Percentiles rank a stretch among this genome's conserved stretches.
Conservation (phyloP, 2,329 filamentous ascomycete genomes). For the Trichoderma asperellum region DNA sequence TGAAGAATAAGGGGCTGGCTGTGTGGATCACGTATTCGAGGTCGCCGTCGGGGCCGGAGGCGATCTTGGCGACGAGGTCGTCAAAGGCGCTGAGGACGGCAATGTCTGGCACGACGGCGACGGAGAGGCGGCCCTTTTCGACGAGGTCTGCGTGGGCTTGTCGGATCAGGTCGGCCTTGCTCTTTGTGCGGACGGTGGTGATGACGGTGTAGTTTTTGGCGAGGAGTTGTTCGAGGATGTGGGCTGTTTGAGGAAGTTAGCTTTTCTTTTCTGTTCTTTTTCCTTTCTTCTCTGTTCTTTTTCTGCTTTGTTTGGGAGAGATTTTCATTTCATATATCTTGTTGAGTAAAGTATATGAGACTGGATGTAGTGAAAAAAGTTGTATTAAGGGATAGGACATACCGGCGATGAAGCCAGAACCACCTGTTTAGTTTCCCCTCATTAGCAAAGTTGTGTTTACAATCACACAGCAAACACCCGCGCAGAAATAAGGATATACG, state of each 20-base stretch:
- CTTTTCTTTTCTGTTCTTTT: not conserved
- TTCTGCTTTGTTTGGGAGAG: not conserved
- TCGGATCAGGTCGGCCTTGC: constrained; percentile 57
- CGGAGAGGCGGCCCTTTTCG: constrained; percentile 49
- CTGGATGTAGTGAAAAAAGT: not conserved
- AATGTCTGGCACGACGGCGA: constrained; percentile 75
- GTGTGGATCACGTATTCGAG: constrained; percentile 64
- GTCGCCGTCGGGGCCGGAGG: constrained; percentile 46
- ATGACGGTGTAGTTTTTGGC: constrained; percentile 55
- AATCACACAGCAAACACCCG: not conserved
- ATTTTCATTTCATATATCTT: not conserved
- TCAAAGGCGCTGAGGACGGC: constrained; percentile 75
- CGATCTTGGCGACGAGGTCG: constrained; percentile 52
- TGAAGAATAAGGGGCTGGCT: constrained; percentile 63
- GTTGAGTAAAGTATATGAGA: not conserved
- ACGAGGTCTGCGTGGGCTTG: constrained; percentile 48
- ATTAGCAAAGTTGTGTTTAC: not conserved
- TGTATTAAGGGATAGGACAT: constrained; percentile 21
- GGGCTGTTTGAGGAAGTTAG: constrained; percentile 44
- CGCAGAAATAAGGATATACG: not conserved
- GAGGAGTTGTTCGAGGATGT: constrained; percentile 59
- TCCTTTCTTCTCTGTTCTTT: not conserved
- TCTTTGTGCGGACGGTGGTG: constrained; percentile 59
- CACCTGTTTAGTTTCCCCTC: constrained; percentile 33
- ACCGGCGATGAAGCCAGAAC: constrained; percentile 45